Evolutionary conservation across 179 eudicot species (phyloP), one percentile per base, ranked within the genome.

Genomic region (Drosera spatulata): DNA sequence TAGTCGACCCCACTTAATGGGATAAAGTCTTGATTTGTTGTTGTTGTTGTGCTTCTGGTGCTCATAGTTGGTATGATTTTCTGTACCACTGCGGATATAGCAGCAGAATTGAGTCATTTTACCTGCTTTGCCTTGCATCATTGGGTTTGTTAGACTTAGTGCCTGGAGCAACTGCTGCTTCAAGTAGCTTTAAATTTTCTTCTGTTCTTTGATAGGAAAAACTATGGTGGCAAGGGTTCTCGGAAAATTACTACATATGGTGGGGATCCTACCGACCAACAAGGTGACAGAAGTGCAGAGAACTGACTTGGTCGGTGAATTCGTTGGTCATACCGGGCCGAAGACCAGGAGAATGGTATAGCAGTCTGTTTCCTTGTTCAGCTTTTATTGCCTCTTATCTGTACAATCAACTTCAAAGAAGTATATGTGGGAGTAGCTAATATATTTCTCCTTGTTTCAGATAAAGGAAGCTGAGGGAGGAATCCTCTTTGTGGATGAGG

Each of bases 401-500:
- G 1, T 22, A 22, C 33, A 22, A 22, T 22, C 1, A 22, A 22
- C 33, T 22, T 22, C 33, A 22, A 22, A 22, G 33, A 0, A 22
- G 33, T 22, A 22, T 22, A 22, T 22, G 33, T 22, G 33, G 33
- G 33, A 0, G 33, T 22, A 22, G 33, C 33, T 22, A 22, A 22
- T 22, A 22, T 22, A 22, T 22, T 22, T 22, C 33, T 22, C 33
- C 33, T 22, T 22, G 33, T 1, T 22, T 22, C 80, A 93, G 99
- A 74, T 93, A 11, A 84, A 93, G 79, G 99, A 93, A 73, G 97
- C 95, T 1, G 97, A 93, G 60, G 99, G 99, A 37, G 99, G 99
- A 41, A 90, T 93, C 67, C 84, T 93, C 37, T 93, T 93, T 55
- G 97, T 93, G 10, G 99, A 93, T 50, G 97, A 93, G 77, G 99